Base-by-base conservation (phyloP, 306 rosid species). In the Vigna nakashimae region DNA sequence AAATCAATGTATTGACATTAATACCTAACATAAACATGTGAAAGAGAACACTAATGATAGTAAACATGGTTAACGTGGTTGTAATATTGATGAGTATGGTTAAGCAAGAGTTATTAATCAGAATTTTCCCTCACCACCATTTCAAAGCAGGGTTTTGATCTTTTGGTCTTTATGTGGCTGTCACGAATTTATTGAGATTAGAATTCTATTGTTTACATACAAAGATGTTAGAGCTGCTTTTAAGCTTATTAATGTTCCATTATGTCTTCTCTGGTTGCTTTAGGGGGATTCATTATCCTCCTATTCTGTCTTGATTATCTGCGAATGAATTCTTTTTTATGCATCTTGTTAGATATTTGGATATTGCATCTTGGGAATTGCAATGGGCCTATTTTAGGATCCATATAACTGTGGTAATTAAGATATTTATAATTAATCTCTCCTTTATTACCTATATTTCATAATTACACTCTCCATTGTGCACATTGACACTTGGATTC, bases 1-100 rank as follows among this genome's bases (percentile, higher is more conserved):
- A 86, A 90, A 79, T 64, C 76, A 84, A 60, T 49, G 46, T 13
- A 71, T 74, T 71, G 71, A 56, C 71, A 74, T 79, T 30, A 78
- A 84, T 17, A 65, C 18, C 71, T 68, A 75, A 71, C 55, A 65
- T 69, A 80, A 80, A 40, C 59, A 75, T 36, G 22, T 55, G 40
- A 67, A 73, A 26, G 69, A 36, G 69, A 56, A 60, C 58, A 65
- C 14, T 55, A 28, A 48, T 24, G 71, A 38, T 24, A 48, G 53
- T 6, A 26, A 20, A 78, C 75, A 70, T 52, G 75, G 48, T 40
- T 26, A 40, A 8, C 45, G 8, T 40, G 45, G 45, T 53, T 77
- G 65, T 34, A 68, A 56, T 71, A 55, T 16, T 57, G 17, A 66
- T 58, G 48, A 58, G 64, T 34, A 75, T 9, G 56, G 65, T 48